Evolutionary conservation across 2,329 filamentous ascomycete genomes (phyloP).

Genomic region (Diaporthe destruens): DNA sequence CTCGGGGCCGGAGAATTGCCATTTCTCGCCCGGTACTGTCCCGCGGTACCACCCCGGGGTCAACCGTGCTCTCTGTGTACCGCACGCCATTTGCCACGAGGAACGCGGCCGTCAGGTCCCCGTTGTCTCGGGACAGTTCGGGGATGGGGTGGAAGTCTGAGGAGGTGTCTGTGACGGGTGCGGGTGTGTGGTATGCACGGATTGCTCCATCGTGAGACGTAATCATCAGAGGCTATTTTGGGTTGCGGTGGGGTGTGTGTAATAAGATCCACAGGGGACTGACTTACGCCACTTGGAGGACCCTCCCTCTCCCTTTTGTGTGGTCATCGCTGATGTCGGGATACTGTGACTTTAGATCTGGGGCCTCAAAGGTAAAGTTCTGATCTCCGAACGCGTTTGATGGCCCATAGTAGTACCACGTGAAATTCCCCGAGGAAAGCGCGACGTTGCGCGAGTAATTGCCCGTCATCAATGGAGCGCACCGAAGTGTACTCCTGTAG

Average conservation of each 20-base stretch:
- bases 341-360: neutral
- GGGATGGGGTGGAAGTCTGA: neutral
- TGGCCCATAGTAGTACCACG: neutral
- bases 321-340: neutral
- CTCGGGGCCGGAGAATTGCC: no score
- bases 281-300: neutral
- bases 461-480: neutral
- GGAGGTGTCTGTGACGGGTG: rapidly evolving
- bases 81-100: neutral
- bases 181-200: no score
- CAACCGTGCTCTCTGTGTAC: neutral
- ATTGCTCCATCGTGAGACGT: neutral
- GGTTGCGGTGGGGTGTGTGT: neutral
- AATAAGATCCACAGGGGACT: no score
- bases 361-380: neutral
- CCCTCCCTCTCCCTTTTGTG: neutral
- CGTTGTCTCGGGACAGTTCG: neutral
- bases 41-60: neutral
- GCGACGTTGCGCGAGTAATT: neutral
- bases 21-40: neutral
- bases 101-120: neutral
- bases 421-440: neutral
- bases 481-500: neutral
- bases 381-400: neutral
- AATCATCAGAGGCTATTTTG: neutral